Conservation (phyloP, 1,284 basidiomycete species). For the Puccinia coronata region DNA sequence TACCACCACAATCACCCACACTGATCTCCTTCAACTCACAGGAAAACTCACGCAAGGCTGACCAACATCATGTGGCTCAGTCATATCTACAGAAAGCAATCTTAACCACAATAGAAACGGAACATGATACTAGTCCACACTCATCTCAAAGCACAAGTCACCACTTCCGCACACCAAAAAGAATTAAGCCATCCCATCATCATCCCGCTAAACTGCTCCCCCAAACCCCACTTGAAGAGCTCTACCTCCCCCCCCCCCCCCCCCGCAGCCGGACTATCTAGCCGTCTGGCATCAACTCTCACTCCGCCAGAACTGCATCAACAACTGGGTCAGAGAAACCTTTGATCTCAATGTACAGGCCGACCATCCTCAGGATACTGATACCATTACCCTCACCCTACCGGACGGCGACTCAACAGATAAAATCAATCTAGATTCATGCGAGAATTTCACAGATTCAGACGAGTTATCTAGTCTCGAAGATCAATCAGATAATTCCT, state of each 20-base stretch:
- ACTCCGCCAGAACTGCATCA: background rate
- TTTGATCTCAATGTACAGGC: background rate
- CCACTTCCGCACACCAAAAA: background rate
- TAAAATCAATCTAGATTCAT: slow-evolving; percentile 4
- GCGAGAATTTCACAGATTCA: background rate
- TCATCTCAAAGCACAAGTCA: background rate
- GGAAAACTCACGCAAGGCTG: no score
- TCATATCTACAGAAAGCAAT: no score
- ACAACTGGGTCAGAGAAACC: background rate
- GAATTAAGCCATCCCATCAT: background rate
- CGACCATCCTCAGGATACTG: background rate
- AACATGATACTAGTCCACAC: no score
- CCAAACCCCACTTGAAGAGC: slow-evolving; percentile 4
- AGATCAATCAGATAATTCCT: background rate
- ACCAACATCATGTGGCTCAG: no score
- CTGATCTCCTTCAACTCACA: no score
- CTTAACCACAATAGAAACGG: no score
- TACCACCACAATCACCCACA: no score
- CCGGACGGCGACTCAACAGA: background rate
- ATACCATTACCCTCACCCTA: background rate
- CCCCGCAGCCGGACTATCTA: slow-evolving; percentile 1
- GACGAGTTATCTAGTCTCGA: background rate
- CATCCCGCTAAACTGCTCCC: background rate
- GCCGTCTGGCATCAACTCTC: slow-evolving; percentile 17
- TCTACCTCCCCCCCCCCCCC: background rate